Evolutionary conservation across 1,139 yeast genomes (phyloP), one percentile per base, ranked within the genome.

Genomic region (Hemisphaericaspora subhashii): DNA sequence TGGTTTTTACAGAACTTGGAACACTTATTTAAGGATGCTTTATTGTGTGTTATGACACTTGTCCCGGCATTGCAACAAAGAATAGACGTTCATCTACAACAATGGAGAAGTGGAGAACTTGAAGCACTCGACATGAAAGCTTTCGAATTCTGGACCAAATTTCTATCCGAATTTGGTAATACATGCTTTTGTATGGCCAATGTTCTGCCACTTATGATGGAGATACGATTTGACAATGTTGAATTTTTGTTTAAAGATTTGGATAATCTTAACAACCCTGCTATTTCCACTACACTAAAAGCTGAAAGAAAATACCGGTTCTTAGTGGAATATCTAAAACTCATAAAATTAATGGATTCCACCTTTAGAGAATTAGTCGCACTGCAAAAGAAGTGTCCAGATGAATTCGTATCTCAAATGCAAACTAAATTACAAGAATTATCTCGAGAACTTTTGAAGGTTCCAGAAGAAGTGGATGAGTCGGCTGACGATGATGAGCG

Each of bases 21-120:
- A 30, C 22, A 53, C 32, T 27, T 53, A 5, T 47, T 53, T 45
- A 63, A 58, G 38, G 66, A 60, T 40, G 10, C 38, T 0, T 33
- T 58, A n/a, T 40, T 66, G 22, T 46, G 44, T 17, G 8, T 51
- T 1, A 37, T 61, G 11, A 48, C 63, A 3, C 22, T 60, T 5
- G 21, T 54, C 12, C 67, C 66, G 2, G 47, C 57, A 0, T 43
- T 52, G 7, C 52, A 52, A 15, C 18, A 31, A 2, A 37, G 38
- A 14, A 40, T 63, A 2, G 36, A 44, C 21, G 46, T 36, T 11
- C 52, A 46, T 29, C 13, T 54, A 13, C 51, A 52, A 11, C 20
- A 27, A 7, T 57, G 58, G 60, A 53, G 55, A 32, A 28, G 29
- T 8, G 35, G 24, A 8, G 67, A 63, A 41, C 38, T 48, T 24